Conservation (phyloP, 345 rosid species). For the Camelina laxa region DNA sequence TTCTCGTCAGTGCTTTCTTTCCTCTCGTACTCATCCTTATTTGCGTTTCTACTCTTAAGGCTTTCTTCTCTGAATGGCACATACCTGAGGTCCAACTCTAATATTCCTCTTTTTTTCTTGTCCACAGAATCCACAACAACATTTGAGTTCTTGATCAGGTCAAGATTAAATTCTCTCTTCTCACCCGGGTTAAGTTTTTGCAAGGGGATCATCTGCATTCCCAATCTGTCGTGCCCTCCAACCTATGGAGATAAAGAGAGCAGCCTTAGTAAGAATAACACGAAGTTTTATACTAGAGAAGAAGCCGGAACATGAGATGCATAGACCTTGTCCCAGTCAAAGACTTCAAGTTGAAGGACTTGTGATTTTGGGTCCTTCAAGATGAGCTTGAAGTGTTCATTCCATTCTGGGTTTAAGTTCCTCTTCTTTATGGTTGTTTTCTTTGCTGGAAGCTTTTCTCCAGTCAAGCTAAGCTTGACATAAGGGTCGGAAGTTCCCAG, state of each 20-base stretch:
- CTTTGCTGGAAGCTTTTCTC: constrained; percentile 67
- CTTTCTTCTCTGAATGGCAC: constrained; percentile 72
- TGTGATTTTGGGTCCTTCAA: constrained; percentile 70
- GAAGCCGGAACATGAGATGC: constrained; percentile 7
- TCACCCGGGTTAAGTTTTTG: constrained; percentile 55
- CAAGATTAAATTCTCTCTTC: constrained; percentile 57
- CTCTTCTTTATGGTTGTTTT: constrained; percentile 76
- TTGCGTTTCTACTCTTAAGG: constrained; percentile 41
- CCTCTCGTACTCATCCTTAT: constrained; percentile 38
- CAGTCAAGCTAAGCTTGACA: constrained; percentile 65
- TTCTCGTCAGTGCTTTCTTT: constrained; percentile 43
- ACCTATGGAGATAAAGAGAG: constrained; percentile 50
- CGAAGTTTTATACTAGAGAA: not conserved
- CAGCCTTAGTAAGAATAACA: not conserved
- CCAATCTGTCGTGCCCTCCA: constrained; percentile 73
- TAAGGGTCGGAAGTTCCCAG: constrained; percentile 81
- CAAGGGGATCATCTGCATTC: constrained; percentile 74
- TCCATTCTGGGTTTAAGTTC: constrained; percentile 83
- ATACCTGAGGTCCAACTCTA: constrained; percentile 62
- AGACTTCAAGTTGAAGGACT: constrained; percentile 69
- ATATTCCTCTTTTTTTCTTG: constrained; percentile 61
- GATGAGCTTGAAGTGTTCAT: constrained; percentile 70
- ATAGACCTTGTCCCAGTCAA: constrained; percentile 83
- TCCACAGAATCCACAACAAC: constrained; percentile 49
- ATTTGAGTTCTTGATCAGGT: constrained; percentile 65